Base-by-base conservation (phyloP, 306 rosid species). In the Cucurbita ficifolia region DNA sequence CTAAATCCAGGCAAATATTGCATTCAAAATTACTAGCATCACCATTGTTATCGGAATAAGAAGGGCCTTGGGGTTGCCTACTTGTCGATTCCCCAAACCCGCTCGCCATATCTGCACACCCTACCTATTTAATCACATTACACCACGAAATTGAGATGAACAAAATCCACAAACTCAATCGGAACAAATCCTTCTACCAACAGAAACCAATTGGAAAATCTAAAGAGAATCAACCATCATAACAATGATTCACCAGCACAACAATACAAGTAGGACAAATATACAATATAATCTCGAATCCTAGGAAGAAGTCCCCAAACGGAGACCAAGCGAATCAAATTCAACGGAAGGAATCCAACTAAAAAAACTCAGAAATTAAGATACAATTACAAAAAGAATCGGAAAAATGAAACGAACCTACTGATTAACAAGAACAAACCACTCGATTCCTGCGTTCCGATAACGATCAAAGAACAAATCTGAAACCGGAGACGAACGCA, bases 1-100 rank as follows among this genome's bases (percentile, higher is more conserved):
- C 97, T 71, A 91, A 85, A 10, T 91, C 97, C 11, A 91, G 79
- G 84, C 97, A 91, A 77, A 91, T 91, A 85, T 91, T 91, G 88
- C 97, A 91, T 79, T 91, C 97, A 55, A 91, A 91, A 76, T 85
- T 79, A 33, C 87, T 90, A 3, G 96, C 86, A 76, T 88, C 92
- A 33, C 75, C 76, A 74, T 83, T 88, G 40, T 79, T 84, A 59
- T 75, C 80, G 76, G 84, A 80, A 79, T 7, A 83, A 5, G 94
- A 84, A 60, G 90, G 86, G 77, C 82, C 88, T 82, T 85, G 88
- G 62, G 92, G 82, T 19, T 88, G 74, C 83, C 85, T 83, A 70
- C 88, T 80, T 10, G 82, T 80, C 56, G 96, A 89, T 83, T 87
- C 95, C 83, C 89, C 87, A 73, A 88, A 84, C 79, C 92, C 92